phyloP scores from a whole-genome alignment of 768 basidiomycete species.

The Rhizopogon sp. region DNA sequence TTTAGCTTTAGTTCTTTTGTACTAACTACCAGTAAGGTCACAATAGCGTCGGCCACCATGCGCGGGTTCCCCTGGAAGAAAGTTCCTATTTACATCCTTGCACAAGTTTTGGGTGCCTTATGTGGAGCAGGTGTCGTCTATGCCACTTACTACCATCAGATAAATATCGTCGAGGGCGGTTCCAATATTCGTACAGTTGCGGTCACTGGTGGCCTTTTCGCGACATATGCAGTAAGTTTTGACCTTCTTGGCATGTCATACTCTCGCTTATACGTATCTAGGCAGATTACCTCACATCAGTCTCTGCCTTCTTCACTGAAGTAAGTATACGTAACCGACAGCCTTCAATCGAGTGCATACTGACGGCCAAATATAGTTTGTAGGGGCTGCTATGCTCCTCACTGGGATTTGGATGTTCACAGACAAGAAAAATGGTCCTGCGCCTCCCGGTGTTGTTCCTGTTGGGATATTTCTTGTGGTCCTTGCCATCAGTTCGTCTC shows the following conservation, averaged over 20 bases:
- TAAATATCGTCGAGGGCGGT: constrained; percentile 52
- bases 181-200: constrained; percentile 40
- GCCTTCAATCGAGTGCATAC: not conserved
- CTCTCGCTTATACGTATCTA: constrained; percentile 4
- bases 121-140: constrained; percentile 48
- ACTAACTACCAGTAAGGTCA: constrained; percentile 36
- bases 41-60: constrained; percentile 56
- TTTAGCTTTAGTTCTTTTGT: not conserved
- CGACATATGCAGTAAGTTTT: constrained; percentile 45
- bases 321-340: constrained; percentile 9
- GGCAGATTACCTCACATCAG: constrained; percentile 31
- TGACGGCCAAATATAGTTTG: constrained; percentile 28
- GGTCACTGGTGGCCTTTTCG: constrained; percentile 46
- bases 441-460: constrained; percentile 44
- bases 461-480: constrained; percentile 47
- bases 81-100: constrained; percentile 59
- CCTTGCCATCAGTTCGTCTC: constrained; percentile 44
- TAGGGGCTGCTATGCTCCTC: constrained; percentile 45
- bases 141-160: constrained; percentile 55
- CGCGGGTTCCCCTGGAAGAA: constrained; percentile 72
- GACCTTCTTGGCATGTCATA: not conserved
- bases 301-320: constrained; percentile 38
- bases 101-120: constrained; percentile 52
- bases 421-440: constrained; percentile 45
- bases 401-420: constrained; percentile 45